phyloP scores from a whole-genome alignment of 2,329 filamentous ascomycete species.

The Leptosphaerulina australis region DNA sequence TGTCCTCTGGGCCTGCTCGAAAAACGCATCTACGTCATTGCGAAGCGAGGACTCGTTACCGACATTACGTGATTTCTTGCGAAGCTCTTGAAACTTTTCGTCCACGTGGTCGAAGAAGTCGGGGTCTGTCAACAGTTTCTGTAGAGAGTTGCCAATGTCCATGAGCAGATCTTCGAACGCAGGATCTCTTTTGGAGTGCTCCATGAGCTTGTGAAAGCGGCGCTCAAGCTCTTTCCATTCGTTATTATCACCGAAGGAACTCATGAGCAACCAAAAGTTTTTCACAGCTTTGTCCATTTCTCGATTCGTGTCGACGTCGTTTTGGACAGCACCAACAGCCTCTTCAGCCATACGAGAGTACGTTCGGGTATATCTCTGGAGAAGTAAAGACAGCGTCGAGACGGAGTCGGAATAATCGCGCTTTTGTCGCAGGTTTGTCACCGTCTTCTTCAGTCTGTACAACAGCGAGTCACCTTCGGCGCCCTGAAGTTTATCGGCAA shows the following conservation, averaged over 20 bases:
- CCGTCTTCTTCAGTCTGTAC: constrained; percentile 75
- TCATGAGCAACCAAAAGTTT: constrained; percentile 81
- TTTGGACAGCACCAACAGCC: constrained; percentile 68
- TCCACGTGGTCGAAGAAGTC: constrained; percentile 80
- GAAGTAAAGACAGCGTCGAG: constrained; percentile 73
- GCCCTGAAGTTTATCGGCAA: constrained; percentile 73
- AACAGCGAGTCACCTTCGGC: constrained; percentile 76
- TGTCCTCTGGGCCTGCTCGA: constrained; percentile 71
- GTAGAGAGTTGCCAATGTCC: constrained; percentile 74
- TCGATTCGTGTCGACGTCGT: constrained; percentile 74
- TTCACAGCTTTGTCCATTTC: constrained; percentile 76
- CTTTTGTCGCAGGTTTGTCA: constrained; percentile 74
- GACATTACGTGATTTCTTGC: constrained; percentile 62
- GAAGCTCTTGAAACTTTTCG: constrained; percentile 66
- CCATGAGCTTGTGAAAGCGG: constrained; percentile 71
- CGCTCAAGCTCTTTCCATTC: constrained; percentile 78
- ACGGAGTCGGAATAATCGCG: constrained; percentile 87
- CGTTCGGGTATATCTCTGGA: constrained; percentile 76
- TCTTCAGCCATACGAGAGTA: constrained; percentile 78
- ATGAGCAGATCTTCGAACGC: constrained; percentile 80
- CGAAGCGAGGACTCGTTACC: constrained; percentile 70
- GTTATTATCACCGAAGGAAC: constrained; percentile 74
- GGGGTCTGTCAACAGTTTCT: constrained; percentile 83
- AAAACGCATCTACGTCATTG: constrained; percentile 73
- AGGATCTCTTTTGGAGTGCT: constrained; percentile 76